Base-by-base conservation (phyloP, 345 rosid species). In the Gossypium ekmanianum region DNA sequence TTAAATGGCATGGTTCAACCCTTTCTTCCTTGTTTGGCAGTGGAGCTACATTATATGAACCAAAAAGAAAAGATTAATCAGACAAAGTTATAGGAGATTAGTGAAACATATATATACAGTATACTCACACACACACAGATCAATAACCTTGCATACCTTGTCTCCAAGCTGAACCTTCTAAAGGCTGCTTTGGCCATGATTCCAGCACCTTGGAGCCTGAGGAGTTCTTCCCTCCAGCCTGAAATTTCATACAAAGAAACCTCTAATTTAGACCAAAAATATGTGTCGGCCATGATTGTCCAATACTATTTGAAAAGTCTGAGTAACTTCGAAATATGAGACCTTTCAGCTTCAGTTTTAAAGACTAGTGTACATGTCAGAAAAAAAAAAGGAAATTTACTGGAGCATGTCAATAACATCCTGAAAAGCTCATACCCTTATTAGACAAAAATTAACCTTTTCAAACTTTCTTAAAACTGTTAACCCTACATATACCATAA, bases 1-100 rank as follows among this genome's bases (percentile, higher is more conserved):
- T 92, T 63, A 94, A 83, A 75, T 90, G 87, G 75, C 93, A 94
- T 39, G 93, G 93, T 20, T 81, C 84, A 52, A 41, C 81, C 77
- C 79, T 83, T 75, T 84, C 92, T 82, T 90, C 83, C 79, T 74
- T 83, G 79, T 80, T 72, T 55, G 69, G 63, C 18, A 12, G 18
- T 16, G 62, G 72, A 45, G 74, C 97, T 91, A 77, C 50, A 54
- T 78, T n/a, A 24, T 55, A 12, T 10, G 3, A 34, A 58, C 24
- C 22, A 70, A 2, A 17, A 68, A 71, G 41, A 9, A 29, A 64
- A 47, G 41, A 34, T 34, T 4, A 13, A 12, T 71, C 50, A 75
- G 74, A 18, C 59, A 47, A 57, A 57, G 64, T 17, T 56, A 76
- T 54, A 58, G 62, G 29, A 22, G 6, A 58, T 10, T 22, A 57